Base-by-base conservation (phyloP, 2,329 filamentous ascomycete genomes). In the Aspergillus calidoustus region DNA sequence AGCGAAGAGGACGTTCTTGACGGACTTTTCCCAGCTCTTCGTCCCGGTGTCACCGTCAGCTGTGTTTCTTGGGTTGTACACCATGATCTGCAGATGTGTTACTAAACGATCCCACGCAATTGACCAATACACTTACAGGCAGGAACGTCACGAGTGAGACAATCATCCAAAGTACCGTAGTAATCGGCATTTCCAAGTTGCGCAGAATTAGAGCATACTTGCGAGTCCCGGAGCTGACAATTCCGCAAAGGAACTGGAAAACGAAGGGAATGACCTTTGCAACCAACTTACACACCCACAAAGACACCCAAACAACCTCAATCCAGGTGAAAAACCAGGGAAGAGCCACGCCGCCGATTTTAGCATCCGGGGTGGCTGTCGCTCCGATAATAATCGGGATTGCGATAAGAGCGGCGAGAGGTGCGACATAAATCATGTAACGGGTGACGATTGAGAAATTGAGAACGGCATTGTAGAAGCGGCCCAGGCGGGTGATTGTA, bases 251-350 rank as follows among this genome's bases (percentile, higher is more conserved):
- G 59, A 86, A 82, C 65, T 88, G 84, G 72, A 89, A 89, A 38
- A 89, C 63, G 53, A 77, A 82, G 1, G 87, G 87, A 51, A 89
- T 71, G 66, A 84, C 82, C 67, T 86, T 84, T 7, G 84, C 84
- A 28, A 87, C 73, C 53, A 88, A 77, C 72, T 89, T 89, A 66
- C 83, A 84, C 15, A 80, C 80, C 87, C 87, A 89, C 62, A 89
- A 76, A 69, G 83, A 84, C 43, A 87, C 76, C 87, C 87, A 89
- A 57, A 89, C 80, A 51, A 89, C 81, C 72, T 89, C 86, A 43
- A 89, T 77, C 87, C 87, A 89, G 19, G 82, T 81, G 76, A 88
- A 89, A 75, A 89, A 86, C 81, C 84, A 87, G 57, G 83, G 78
- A 46, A 87, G 79, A 7, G 81, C 76, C 4, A 88, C 85, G 23